Evolutionary conservation across 257 asterid species (phyloP).

Genomic region (Solanum medicagineum): DNA sequence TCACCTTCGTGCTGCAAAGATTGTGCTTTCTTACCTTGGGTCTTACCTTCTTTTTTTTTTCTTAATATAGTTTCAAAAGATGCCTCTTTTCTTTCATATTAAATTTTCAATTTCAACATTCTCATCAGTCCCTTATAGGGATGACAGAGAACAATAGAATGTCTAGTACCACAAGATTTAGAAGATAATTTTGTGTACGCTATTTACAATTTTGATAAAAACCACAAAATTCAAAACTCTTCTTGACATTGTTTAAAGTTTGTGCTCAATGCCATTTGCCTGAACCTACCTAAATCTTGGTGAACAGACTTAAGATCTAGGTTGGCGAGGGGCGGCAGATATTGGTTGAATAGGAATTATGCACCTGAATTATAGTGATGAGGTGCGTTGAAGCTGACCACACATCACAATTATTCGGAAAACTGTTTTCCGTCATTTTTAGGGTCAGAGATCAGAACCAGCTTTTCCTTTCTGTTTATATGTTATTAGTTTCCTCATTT

Average conservation of each 20-base stretch:
- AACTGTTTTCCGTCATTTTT: neutral
- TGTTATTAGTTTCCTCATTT: neutral
- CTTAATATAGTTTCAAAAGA: neutral
- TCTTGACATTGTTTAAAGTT: neutral
- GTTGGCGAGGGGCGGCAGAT: neutral
- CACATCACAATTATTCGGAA: neutral
- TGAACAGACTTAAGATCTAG: neutral
- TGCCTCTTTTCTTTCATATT: neutral
- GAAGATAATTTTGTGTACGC: neutral
- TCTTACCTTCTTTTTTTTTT: too few species aligned
- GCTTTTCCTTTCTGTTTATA: neutral
- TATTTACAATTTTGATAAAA: too few species aligned
- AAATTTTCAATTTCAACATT: neutral
- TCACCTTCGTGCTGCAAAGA: neutral
- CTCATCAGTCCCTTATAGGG: neutral
- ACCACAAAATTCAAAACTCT: neutral
- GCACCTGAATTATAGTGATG: neutral
- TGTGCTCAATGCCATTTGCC: neutral
- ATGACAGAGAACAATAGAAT: neutral
- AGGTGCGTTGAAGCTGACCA: neutral
- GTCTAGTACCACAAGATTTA: neutral
- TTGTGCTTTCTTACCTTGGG: neutral
- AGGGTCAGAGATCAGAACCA: neutral
- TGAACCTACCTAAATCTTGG: neutral
- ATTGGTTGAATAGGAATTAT: neutral